Evolutionary conservation across 768 basidiomycete species (phyloP), one percentile per base, ranked within the genome.

Genomic region (Trametes sanguinea): DNA sequence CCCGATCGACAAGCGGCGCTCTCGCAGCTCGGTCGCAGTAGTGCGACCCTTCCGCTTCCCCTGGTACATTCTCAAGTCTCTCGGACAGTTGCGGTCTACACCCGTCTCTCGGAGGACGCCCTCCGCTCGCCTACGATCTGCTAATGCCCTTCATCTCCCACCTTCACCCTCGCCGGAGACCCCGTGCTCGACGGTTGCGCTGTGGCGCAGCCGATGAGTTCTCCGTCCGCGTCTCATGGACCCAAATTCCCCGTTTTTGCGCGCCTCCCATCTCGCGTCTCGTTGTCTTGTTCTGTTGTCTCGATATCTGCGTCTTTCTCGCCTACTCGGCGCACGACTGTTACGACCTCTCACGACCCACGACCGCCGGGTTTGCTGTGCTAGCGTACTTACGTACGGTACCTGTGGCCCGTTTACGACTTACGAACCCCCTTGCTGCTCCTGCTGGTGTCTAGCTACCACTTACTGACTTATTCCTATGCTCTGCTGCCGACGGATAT

Each of bases 301-400:
- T 57, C 55, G 39, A 30, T 63, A 57, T 61, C 59, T 59, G 43
- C 35, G 35, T 37, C 6, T 37, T 11, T 57, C 59, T 59, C 51
- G 45, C 57, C 60, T 44, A 37, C 52, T 54, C 48, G 51, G 52
- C 22, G 22, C 59, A 65, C 62, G 35, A 37, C 35, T 37, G 63
- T 68, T 61, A 62, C 66, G 67, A 64, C 67, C 64, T 29, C 63
- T 72, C 51, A 72, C 64, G 71, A 72, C 65, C 69, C 54, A 70
- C 65, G 69, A 69, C 66, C 30, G 13, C 39, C 52, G 50, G 52
- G 52, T 33, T 27, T 42, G 22, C 22, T 22, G 22, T n/a, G 35
- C 6, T 37, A 22, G 56, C 52, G 43, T 54, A 53, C 46, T 67
- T 66, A 68, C 63, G 65, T 65, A 63, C 63, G 43, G 29, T 17